Conservation (phyloP, 371 early-diverging fungal species). For the Mucor indicus region DNA sequence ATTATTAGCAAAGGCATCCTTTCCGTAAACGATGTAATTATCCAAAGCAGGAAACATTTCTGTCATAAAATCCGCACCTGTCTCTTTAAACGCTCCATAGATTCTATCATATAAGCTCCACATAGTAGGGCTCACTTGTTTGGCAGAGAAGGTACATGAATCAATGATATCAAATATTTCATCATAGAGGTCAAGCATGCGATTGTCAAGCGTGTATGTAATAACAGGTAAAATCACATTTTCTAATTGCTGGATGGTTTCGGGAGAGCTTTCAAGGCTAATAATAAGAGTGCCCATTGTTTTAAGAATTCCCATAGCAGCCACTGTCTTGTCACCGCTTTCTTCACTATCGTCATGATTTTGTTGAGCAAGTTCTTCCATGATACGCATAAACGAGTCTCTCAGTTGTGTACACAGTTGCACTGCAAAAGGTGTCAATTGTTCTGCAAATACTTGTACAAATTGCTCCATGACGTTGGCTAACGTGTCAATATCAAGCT, state of each 20-base stretch:
- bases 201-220: slow-evolving; percentile 67
- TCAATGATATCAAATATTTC: slow-evolving; percentile 89
- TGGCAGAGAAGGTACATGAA: slow-evolving; percentile 76
- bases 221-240: slow-evolving; percentile 69
- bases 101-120: slow-evolving; percentile 82
- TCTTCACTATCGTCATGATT: slow-evolving; percentile 49
- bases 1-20: slow-evolving; percentile 59
- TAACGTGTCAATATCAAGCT: slow-evolving; percentile 87
- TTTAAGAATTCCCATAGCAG: slow-evolving; percentile 88
- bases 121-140: slow-evolving; percentile 76
- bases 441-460: slow-evolving; percentile 84
- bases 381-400: slow-evolving; percentile 81
- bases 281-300: slow-evolving; percentile 84
- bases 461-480: slow-evolving; percentile 85
- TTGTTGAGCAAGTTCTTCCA: slow-evolving; percentile 57
- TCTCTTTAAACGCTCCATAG: slow-evolving; percentile 70
- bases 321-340: slow-evolving; percentile 80
- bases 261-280: slow-evolving; percentile 68
- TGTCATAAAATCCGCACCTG: slow-evolving; percentile 76
- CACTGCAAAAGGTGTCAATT: slow-evolving; percentile 86
- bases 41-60: slow-evolving; percentile 82
- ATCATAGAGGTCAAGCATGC: slow-evolving; percentile 76
- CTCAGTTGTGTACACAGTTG: slow-evolving; percentile 81
- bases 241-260: slow-evolving; percentile 66
- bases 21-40: slow-evolving; percentile 85